phyloP scores from a whole-genome alignment of 2,329 filamentous ascomycete species.

The Trichoderma guizhouense region DNA sequence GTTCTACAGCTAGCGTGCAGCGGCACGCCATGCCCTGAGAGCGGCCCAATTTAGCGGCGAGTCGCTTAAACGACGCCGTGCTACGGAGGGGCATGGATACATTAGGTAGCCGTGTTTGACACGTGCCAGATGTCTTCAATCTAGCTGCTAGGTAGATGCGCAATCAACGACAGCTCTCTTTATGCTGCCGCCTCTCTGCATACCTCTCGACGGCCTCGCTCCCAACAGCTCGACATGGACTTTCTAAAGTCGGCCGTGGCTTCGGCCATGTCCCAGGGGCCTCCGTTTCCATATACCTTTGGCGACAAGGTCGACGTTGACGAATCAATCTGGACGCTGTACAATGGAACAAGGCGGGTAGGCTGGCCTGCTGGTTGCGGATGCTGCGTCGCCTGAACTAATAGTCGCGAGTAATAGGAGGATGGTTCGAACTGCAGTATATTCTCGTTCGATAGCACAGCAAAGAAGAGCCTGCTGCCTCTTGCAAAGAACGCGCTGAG shows the following conservation, averaged over 20 bases:
- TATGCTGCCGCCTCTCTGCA: not conserved
- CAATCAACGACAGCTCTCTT: not conserved
- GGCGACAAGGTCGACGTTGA: slow-evolving; percentile 90
- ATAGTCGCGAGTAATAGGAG: slow-evolving; percentile 55
- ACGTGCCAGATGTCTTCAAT: slow-evolving; percentile 3
- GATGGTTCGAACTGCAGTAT: slow-evolving; percentile 93
- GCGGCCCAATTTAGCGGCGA: slow-evolving; percentile 7
- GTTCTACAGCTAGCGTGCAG: not conserved
- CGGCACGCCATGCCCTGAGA: slow-evolving; percentile 7
- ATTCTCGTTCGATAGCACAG: slow-evolving; percentile 86
- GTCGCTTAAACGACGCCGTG: slow-evolving; percentile 5
- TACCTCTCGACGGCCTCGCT: not conserved
- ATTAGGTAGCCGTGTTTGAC: not conserved
- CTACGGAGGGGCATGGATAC: not conserved
- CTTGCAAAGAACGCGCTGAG: slow-evolving; percentile 91
- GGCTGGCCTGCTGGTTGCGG: slow-evolving; percentile 23
- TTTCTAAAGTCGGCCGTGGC: slow-evolving; percentile 97
- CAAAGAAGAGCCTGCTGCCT: slow-evolving; percentile 76
- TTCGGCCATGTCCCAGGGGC: slow-evolving; percentile 92
- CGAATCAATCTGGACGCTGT: slow-evolving; percentile 92
- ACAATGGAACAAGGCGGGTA: slow-evolving; percentile 91
- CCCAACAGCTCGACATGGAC: slow-evolving; percentile 62
- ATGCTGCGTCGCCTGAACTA: not conserved
- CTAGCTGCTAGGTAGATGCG: not conserved
- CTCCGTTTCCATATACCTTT: slow-evolving; percentile 87